Percentiles rank a stretch among this genome's conserved stretches.
Conservation (phyloP, 768 basidiomycete genomes). For the Boletus insuetus region DNA sequence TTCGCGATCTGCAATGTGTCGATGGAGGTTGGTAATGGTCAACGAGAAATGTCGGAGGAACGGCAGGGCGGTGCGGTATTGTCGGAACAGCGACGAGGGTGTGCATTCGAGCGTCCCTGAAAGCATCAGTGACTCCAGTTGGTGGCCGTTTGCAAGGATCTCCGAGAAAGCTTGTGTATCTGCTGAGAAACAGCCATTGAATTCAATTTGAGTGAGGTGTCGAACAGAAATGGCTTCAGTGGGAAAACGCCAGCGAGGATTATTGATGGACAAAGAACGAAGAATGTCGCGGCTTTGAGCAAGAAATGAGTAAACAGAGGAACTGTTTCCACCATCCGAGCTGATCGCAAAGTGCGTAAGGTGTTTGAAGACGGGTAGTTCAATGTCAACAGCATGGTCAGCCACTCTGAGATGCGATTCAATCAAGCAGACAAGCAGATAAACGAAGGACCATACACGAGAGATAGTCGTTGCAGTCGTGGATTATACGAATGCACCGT, state of each 20-base stretch:
- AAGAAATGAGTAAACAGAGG: constrained; percentile 45
- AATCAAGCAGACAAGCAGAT: not conserved
- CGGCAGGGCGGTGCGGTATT: constrained; percentile 44
- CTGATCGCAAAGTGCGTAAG: constrained; percentile 58
- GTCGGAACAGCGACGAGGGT: constrained; percentile 50
- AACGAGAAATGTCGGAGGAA: constrained; percentile 67
- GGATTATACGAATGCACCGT: constrained; percentile 52
- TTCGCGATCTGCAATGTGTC: constrained; percentile 51
- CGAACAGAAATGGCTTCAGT: constrained; percentile 50
- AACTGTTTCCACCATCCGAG: constrained; percentile 41
- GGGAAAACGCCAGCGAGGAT: constrained; percentile 57
- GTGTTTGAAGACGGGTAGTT: constrained; percentile 49
- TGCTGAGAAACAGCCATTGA: constrained; percentile 53
- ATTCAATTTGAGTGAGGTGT: constrained; percentile 62
- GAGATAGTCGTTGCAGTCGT: constrained; percentile 53
- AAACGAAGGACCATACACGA: constrained; percentile 39
- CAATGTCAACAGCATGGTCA: constrained; percentile 44
- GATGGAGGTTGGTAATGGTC: constrained; percentile 41
- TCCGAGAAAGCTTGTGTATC: constrained; percentile 53
- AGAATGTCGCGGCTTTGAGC: constrained; percentile 51
- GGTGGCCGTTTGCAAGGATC: constrained; percentile 57
- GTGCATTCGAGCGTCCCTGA: constrained; percentile 52
- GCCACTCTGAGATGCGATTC: constrained; percentile 23
- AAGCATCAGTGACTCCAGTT: constrained; percentile 60
- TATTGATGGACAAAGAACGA: constrained; percentile 53